A percentile compares a stretch with the other conserved stretches of the same genome.
Evolutionary conservation across 805 yeast genomes (phyloP).

Genomic region (Metschnikowia shivogae): DNA sequence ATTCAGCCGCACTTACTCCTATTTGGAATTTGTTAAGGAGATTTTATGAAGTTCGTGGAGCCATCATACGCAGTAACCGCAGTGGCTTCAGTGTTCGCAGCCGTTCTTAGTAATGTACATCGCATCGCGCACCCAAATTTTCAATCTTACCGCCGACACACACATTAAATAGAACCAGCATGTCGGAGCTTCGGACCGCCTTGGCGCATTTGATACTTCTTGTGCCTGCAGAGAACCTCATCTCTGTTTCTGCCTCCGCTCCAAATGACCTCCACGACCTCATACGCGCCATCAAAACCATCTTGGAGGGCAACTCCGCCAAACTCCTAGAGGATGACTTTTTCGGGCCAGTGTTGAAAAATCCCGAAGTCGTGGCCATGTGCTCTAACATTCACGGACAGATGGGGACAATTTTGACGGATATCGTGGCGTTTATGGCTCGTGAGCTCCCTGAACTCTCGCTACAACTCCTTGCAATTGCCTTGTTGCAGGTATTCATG

Average conservation of each 20-base stretch:
- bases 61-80: too few relatives aligned
- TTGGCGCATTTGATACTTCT: conserved; percentile 17
- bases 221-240: conserved; percentile 9
- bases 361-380: conserved; percentile 11
- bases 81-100: too few relatives aligned
- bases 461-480: conserved; percentile 47
- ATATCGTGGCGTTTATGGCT: conserved; percentile 5
- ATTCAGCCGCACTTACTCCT: not conserved
- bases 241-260: not conserved
- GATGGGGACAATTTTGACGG: conserved; percentile 19
- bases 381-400: conserved; percentile 15
- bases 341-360: conserved; percentile 18
- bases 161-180: not conserved
- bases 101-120: not conserved
- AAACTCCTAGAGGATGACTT: conserved; percentile 21
- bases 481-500: conserved; percentile 62
- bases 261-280: not conserved
- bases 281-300: not conserved
- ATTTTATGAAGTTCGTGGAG: not conserved
- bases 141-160: not conserved
- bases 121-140: conserved; percentile 1
- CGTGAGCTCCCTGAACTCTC: conserved; percentile 7
- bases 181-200: conserved; percentile 4
- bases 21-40: too few relatives aligned
- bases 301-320: conserved; percentile 23